Evolutionary conservation across 1,139 yeast genomes (phyloP).

Genomic region (Candida mesenterica): DNA sequence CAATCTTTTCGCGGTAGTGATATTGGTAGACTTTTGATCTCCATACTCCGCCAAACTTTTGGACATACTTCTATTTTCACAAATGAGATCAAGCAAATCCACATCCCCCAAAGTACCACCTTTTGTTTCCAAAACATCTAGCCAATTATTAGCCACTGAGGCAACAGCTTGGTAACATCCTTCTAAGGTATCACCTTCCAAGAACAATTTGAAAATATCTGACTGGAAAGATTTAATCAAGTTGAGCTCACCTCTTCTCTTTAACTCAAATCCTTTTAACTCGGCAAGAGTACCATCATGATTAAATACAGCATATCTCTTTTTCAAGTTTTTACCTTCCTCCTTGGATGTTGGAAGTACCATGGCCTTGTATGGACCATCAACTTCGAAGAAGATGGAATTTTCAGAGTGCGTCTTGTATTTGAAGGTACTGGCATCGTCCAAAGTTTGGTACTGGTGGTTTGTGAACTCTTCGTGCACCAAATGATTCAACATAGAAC

Average conservation of each 20-base stretch:
- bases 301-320: constrained; percentile 95
- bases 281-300: constrained; percentile 94
- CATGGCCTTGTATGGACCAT: constrained; percentile 99
- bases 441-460: constrained; percentile 87
- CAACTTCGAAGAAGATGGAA: constrained; percentile 95
- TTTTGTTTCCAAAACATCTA: constrained; percentile 85
- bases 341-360: constrained; percentile 95
- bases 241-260: constrained; percentile 94
- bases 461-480: constrained; percentile 92
- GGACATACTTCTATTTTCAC: constrained; percentile 96
- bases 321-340: constrained; percentile 95
- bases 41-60: constrained; percentile 88
- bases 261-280: constrained; percentile 93
- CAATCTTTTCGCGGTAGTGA: constrained; percentile 88
- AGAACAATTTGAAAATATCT: constrained; percentile 86
- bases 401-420: constrained; percentile 85
- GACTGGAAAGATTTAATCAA: constrained; percentile 93
- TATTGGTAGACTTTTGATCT: constrained; percentile 88
- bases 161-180: constrained; percentile 90
- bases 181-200: constrained; percentile 78
- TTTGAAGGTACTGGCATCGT: constrained; percentile 63
- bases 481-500: constrained; percentile 92
- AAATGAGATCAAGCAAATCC: constrained; percentile 89
- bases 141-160: constrained; percentile 90
- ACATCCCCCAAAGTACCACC: constrained; percentile 91